phyloP scores from a whole-genome alignment of 176 grass and related monocot genomes.

The Carex littledalei region DNA sequence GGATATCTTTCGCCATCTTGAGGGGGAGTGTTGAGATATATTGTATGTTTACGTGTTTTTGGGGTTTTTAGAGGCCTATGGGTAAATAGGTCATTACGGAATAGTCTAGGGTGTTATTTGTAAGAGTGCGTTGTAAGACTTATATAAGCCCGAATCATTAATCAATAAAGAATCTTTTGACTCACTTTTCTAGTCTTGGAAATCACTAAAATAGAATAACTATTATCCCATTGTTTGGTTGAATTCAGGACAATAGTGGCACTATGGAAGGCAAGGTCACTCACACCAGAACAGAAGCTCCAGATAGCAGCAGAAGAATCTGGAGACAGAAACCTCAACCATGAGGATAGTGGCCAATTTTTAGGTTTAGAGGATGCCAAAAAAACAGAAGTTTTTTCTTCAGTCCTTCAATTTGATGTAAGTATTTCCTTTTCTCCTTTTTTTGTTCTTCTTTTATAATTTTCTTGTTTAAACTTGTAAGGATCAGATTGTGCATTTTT shows the following conservation, averaged over 20 bases:
- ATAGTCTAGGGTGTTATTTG: no score
- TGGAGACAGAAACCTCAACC: constrained; percentile 39
- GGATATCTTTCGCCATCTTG: no score
- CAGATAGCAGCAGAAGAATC: constrained; percentile 76
- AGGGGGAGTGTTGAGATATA: no score
- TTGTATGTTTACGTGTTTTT: no score
- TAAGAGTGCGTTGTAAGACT: no score
- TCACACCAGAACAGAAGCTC: constrained; percentile 62
- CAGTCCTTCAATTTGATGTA: constrained; percentile 49
- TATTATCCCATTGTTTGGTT: background rate
- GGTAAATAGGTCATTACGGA: no score
- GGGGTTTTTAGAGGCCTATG: no score
- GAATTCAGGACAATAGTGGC: constrained; percentile 76
- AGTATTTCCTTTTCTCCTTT: constrained; percentile 14
- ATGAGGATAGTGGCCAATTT: constrained; percentile 66
- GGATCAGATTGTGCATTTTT: background rate
- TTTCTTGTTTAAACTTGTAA: background rate
- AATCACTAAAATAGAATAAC: constrained; percentile 17
- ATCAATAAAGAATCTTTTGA: no score
- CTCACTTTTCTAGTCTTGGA: no score
- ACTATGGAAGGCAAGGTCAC: constrained; percentile 87
- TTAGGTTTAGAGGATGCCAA: constrained; percentile 67
- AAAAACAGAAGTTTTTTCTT: constrained; percentile 54
- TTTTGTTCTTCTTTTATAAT: background rate
- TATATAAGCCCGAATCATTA: no score